These are phyloP conservation scores for Suhomyces sp. DNA, from an alignment of 805 yeast species.

Conservation along the genomic window DNA sequence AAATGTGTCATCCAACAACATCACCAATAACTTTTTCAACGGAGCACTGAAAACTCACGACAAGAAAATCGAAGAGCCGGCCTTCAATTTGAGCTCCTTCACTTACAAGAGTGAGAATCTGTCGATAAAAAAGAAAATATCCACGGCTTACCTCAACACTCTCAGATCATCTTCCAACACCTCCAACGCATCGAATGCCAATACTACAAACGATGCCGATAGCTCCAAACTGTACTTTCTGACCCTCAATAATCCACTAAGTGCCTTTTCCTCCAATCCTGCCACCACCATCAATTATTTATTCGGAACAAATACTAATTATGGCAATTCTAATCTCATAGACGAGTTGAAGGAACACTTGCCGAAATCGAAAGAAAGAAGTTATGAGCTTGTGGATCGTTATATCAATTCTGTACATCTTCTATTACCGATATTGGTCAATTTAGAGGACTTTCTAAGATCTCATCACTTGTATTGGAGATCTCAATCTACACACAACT, in stretches of 20 bases:
- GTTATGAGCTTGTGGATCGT: constrained; percentile 46
- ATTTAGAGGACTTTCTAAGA: constrained; percentile 40
- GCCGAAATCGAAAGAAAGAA: constrained; percentile 43
- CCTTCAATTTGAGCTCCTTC: constrained; percentile 35
- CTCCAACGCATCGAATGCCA: background rate
- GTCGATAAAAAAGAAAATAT: background rate
- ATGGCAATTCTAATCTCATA: constrained; percentile 32
- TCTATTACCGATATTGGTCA: constrained; percentile 50
- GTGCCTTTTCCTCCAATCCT: constrained; percentile 32
- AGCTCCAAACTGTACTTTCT: background rate
- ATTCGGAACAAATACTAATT: constrained; percentile 39
- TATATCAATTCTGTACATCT: constrained; percentile 54
- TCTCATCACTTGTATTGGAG: constrained; percentile 54
- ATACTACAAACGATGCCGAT: background rate
- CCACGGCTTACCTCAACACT: constrained; percentile 1
- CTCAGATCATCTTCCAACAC: background rate
- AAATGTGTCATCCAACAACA: constrained; percentile 29
- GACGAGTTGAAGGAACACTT: constrained; percentile 41
- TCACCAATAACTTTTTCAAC: constrained; percentile 35
- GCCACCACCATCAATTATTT: constrained; percentile 32
- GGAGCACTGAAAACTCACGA: constrained; percentile 3
- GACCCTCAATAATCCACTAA: constrained; percentile 23
- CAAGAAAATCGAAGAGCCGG: constrained; percentile 22
- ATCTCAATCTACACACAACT: background rate
- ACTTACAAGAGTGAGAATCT: constrained; percentile 23